These are phyloP conservation scores for Rubia yunnanensis DNA, from an alignment of 257 asterid genomes.

Conservation along the genomic window DNA sequence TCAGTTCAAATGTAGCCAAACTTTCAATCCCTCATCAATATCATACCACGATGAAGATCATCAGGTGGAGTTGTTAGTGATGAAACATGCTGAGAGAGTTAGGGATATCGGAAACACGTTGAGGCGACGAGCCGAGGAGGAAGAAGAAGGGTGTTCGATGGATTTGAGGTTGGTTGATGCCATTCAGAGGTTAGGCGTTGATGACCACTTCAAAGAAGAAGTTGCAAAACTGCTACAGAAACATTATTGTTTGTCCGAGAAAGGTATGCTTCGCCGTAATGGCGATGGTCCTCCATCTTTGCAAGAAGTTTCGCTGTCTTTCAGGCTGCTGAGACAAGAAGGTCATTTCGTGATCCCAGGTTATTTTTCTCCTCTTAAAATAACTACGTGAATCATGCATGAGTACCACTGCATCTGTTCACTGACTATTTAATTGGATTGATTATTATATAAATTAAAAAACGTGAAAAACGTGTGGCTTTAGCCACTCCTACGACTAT, in stretches of 20 bases:
- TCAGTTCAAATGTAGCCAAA: neutral
- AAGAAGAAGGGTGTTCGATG: constrained; percentile 6
- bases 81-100: constrained; percentile 6
- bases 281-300: constrained; percentile 9
- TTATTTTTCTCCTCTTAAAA: constrained; percentile 5
- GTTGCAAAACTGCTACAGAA: constrained; percentile 16
- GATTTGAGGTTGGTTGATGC: constrained; percentile 24
- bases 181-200: constrained; percentile 30
- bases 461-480: too few relatives aligned
- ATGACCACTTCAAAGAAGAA: constrained; percentile 24
- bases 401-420: too few relatives aligned
- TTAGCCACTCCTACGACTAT: too few relatives aligned
- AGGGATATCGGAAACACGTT: constrained; percentile 15
- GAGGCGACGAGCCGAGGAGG: neutral
- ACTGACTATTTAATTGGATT: too few relatives aligned
- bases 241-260: neutral
- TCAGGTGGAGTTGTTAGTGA: neutral
- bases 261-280: constrained; percentile 5
- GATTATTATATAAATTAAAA: too few relatives aligned
- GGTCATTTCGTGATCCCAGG: constrained; percentile 32
- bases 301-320: constrained; percentile 28
- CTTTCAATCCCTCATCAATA: neutral
- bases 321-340: constrained; percentile 37
- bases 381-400: too few relatives aligned
- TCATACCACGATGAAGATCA: neutral